A percentile compares a stretch with the other conserved stretches of the same genome.
Conservation (phyloP, 2,329 filamentous ascomycete genomes). For the Dryadomyces quercus-mongolicae region DNA sequence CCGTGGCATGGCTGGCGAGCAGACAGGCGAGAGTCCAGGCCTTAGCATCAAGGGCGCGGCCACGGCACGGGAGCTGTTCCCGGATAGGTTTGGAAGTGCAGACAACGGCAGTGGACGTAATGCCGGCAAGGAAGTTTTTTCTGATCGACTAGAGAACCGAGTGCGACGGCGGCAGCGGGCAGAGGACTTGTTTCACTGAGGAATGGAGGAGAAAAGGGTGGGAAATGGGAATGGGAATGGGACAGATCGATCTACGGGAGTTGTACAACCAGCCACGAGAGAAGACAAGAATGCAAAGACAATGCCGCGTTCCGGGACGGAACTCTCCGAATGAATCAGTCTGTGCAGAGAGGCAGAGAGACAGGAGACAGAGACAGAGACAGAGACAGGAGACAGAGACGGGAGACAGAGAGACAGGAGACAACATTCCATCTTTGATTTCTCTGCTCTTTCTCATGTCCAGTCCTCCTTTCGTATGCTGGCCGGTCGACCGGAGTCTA, state of each 20-base stretch:
- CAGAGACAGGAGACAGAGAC: too few species aligned
- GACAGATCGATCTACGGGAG: background rate
- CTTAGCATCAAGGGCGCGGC: slow-evolving; percentile 55
- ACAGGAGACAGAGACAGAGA: too few species aligned
- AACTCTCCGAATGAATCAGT: too few species aligned
- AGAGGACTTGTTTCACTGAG: slow-evolving; percentile 59
- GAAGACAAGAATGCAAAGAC: too few species aligned
- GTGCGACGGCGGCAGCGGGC: slow-evolving; percentile 51
- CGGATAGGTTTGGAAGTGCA: slow-evolving; percentile 38
- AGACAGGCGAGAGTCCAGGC: slow-evolving; percentile 31
- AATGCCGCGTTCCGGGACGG: too few species aligned
- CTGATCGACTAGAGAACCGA: slow-evolving; percentile 44
- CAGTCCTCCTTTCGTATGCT: too few species aligned
- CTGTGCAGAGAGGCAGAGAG: too few species aligned
- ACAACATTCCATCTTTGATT: too few species aligned
- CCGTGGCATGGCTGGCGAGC: slow-evolving; percentile 41
- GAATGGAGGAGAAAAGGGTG: background rate
- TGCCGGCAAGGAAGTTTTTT: slow-evolving; percentile 58
- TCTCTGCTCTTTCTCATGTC: too few species aligned
- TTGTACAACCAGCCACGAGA: too few species aligned
- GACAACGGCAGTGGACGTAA: slow-evolving; percentile 24
- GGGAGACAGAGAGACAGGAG: too few species aligned
- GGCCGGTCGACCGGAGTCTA: too few species aligned
- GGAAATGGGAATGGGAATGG: background rate
- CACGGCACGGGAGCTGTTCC: slow-evolving; percentile 55